phyloP scores from a whole-genome alignment of 345 rosid species.

The Erodium maritimum region DNA sequence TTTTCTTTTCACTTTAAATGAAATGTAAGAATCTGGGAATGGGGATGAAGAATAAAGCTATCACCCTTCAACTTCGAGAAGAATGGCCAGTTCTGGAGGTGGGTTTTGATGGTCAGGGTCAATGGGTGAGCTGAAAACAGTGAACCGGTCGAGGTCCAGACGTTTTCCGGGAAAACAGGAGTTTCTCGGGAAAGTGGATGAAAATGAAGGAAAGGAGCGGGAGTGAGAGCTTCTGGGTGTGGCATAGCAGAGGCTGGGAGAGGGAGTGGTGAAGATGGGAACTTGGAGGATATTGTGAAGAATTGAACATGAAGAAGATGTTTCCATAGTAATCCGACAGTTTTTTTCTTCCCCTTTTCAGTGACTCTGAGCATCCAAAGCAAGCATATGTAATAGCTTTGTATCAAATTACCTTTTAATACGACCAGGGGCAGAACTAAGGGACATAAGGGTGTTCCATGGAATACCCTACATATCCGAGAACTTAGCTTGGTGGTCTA shows the following conservation, averaged over 20 bases:
- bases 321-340: background rate
- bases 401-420: background rate
- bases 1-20: background rate
- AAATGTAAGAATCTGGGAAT: background rate
- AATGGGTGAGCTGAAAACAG: background rate
- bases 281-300: background rate
- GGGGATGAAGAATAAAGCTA: background rate
- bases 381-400: background rate
- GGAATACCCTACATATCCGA: too few relatives aligned
- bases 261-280: background rate
- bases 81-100: slow-evolving; percentile 49
- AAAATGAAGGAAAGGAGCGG: background rate
- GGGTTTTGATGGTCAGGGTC: slow-evolving; percentile 12
- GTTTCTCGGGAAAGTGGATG: background rate
- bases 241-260: background rate
- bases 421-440: too few relatives aligned
- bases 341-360: background rate
- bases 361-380: background rate
- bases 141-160: background rate
- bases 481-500: too few relatives aligned
- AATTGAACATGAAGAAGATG: background rate
- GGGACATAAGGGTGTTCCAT: too few relatives aligned
- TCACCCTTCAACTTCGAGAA: slow-evolving; percentile 93
- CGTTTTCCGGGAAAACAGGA: background rate
- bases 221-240: background rate